phyloP scores from a whole-genome alignment of 2,329 filamentous ascomycete species.

The Plectosphaerella cucumerina region DNA sequence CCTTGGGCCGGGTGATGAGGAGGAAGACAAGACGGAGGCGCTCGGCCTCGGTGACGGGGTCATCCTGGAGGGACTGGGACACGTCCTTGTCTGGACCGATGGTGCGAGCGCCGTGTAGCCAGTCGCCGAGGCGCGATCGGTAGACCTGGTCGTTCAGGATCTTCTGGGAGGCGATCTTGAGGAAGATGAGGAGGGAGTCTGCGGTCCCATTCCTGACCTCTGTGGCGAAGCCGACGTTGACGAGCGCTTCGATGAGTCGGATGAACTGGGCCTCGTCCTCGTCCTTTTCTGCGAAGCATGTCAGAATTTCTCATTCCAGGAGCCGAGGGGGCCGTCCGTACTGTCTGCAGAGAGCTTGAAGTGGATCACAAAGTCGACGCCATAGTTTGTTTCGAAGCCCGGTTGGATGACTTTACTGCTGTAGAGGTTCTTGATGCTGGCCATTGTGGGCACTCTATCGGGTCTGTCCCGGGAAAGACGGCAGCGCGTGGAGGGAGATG shows the following conservation, averaged over 20 bases:
- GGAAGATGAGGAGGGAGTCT: conserved; percentile 75
- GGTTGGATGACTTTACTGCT: conserved; percentile 9
- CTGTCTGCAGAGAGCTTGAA: conserved; percentile 61
- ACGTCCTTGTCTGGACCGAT: conserved; percentile 73
- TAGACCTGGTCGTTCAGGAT: conserved; percentile 79
- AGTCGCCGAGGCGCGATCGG: conserved; percentile 84
- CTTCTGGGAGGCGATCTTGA: conserved; percentile 71
- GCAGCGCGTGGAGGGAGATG: too few species aligned
- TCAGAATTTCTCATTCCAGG: not conserved
- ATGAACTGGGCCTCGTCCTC: conserved; percentile 73
- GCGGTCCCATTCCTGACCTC: conserved; percentile 80
- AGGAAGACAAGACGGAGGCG: conserved; percentile 83
- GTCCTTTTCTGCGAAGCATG: conserved; percentile 48
- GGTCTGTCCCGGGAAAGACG: too few species aligned
- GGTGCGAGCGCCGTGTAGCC: conserved; percentile 83
- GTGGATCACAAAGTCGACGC: conserved; percentile 85
- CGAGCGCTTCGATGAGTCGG: conserved; percentile 70
- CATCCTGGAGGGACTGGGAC: conserved; percentile 59
- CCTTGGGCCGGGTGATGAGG: conserved; percentile 68
- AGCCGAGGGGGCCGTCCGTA: not conserved
- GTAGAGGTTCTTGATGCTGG: conserved; percentile 10
- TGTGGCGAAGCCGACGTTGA: conserved; percentile 75
- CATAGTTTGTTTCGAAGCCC: conserved; percentile 12
- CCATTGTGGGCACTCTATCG: conserved; percentile 6
- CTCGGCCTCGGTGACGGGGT: conserved; percentile 84